Evolutionary conservation across 2,329 filamentous ascomycete species (phyloP), one percentile per base, ranked within the genome.

Genomic region (Exophiala bonariae): DNA sequence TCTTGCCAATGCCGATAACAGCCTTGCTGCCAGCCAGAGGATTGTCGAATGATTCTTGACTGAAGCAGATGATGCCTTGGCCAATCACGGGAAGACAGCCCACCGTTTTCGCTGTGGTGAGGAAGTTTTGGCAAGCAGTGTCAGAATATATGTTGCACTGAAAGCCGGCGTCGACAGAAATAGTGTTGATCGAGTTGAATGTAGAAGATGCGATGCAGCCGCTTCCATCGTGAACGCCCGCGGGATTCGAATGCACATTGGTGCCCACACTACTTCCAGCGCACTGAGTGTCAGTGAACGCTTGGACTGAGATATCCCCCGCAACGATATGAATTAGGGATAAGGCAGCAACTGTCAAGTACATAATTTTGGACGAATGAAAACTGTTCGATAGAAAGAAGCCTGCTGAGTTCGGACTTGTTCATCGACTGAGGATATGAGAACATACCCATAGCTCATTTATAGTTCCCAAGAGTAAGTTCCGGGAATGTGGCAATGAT

Each of bases 241-340:
- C 30, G 23, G 22, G n/a, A 18, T 18, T 26, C 33, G 22, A 22
- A 17, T 11, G 17, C 13, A 37, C 35, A n/a, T 37, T 37, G 14
- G 32, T 34, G 13, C 32, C 32, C 6, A 26, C 11, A 5, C 32
- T 18, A 17, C 20, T 18, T 17, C 40, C 46, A 1, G 40, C 35
- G 23, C 47, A 49, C n/a, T 13, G n/a, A 13, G 16, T 10, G 35
- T 44, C 41, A 35, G 4, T 20, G n/a, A 49, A 41, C 3, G 28
- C 31, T 23, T 49, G 41, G 32, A 49, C 32, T 16, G 46, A 49
- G 46, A 49, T 49, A 14, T 49, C 46, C 18, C 18, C 1, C 10
- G 23, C 32, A 11, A 26, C 23, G 6, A 26, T 6, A 11, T 26
- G 23, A 26, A 26, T 6, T 26, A 26, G 11, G 11, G 23, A 26